These are phyloP conservation scores for Sclerotiophoma versabilis DNA, from an alignment of 2,329 filamentous ascomycete genomes.

Conservation along the genomic window DNA sequence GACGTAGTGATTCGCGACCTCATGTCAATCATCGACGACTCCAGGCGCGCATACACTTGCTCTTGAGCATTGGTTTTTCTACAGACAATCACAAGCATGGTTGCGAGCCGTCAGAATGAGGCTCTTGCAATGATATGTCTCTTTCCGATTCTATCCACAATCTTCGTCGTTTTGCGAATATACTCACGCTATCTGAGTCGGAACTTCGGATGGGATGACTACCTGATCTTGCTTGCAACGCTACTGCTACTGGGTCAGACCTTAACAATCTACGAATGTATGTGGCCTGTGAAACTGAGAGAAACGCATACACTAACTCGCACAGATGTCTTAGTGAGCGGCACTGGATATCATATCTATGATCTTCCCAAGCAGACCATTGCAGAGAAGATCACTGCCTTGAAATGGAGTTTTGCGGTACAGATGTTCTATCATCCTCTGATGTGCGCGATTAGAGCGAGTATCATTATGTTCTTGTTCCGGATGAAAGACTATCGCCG, in stretches of 20 bases:
- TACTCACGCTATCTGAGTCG: conserved; percentile 39
- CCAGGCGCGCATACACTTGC: neutral
- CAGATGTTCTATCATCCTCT: conserved; percentile 50
- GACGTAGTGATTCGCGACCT: neutral
- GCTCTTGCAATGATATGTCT: conserved; percentile 35
- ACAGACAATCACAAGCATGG: conserved; percentile 22
- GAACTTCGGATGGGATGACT: conserved; percentile 46
- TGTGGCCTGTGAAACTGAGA: neutral
- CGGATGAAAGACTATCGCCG: conserved; percentile 45
- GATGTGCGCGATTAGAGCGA: conserved; percentile 47
- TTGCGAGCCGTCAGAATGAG: conserved; percentile 37
- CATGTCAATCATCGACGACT: conserved; percentile 1
- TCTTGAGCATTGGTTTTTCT: neutral
- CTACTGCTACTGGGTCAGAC: conserved; percentile 36
- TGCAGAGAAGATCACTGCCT: conserved; percentile 34
- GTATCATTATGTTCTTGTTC: conserved; percentile 49
- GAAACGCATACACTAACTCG: neutral
- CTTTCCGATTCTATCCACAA: conserved; percentile 37
- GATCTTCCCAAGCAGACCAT: conserved; percentile 42
- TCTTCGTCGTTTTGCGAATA: conserved; percentile 37
- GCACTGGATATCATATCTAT: conserved; percentile 42
- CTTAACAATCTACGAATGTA: conserved; percentile 35
- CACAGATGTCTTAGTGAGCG: conserved; percentile 38
- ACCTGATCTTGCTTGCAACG: conserved; percentile 37
- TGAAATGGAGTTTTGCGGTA: conserved; percentile 46